Conservation (phyloP, 176 grass and related monocot genomes). For the Aechmea fasciata region DNA sequence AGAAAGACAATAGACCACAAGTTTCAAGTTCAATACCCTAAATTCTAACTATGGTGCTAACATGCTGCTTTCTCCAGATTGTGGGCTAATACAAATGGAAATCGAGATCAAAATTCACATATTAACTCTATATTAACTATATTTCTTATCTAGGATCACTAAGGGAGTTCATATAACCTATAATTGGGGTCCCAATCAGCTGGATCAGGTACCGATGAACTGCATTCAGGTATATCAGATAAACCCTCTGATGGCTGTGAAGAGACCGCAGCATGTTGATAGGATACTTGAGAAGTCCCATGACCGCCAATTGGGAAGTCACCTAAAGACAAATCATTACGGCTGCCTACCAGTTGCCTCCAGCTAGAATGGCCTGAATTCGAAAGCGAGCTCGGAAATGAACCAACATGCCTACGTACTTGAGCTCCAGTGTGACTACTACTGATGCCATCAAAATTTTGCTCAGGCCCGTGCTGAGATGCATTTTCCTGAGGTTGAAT, state of each 20-base stretch:
- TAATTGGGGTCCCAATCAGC: slow-evolving; percentile 95
- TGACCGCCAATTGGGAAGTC: slow-evolving; percentile 33
- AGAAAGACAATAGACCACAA: too few relatives aligned
- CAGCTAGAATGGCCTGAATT: slow-evolving; percentile 55
- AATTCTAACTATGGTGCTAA: too few relatives aligned
- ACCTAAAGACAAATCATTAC: slow-evolving; percentile 30
- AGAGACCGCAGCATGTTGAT: slow-evolving; percentile 18
- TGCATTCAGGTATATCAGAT: slow-evolving; percentile 44
- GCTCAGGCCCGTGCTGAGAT: slow-evolving; percentile 37
- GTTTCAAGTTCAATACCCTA: too few relatives aligned
- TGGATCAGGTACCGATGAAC: slow-evolving; percentile 59
- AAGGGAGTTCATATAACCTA: slow-evolving; percentile 44
- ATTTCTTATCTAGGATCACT: neutral
- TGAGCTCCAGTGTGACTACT: slow-evolving; percentile 45
- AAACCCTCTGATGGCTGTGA: slow-evolving; percentile 25
- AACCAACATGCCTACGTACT: slow-evolving; percentile 34
- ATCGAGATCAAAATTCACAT: too few relatives aligned
- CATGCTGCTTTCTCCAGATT: too few relatives aligned
- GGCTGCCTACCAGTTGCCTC: slow-evolving; percentile 45
- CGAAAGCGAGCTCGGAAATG: slow-evolving; percentile 37
- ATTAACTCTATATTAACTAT: too few relatives aligned
- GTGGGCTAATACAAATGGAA: too few relatives aligned
- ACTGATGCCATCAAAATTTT: slow-evolving; percentile 37
- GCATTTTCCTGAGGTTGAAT: slow-evolving; percentile 56
- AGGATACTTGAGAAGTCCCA: slow-evolving; percentile 46